These are phyloP conservation scores for Dactylella cylindrospora DNA, from an alignment of 2,329 filamentous ascomycete genomes.

Conservation along the genomic window DNA sequence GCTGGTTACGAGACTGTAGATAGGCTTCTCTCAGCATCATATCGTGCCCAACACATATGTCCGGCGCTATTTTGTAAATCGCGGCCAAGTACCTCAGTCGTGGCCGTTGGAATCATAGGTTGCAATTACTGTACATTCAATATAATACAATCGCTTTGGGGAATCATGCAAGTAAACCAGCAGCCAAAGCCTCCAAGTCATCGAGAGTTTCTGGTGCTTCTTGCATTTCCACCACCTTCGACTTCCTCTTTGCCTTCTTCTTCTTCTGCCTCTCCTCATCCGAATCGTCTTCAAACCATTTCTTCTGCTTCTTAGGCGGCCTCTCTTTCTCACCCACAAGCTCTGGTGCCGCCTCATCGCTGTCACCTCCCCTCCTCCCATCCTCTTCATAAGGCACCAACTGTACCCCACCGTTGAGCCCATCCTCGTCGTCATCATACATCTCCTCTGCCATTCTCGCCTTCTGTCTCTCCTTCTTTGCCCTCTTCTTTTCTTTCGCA, in stretches of 20 bases:
- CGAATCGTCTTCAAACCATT: conserved; percentile 78
- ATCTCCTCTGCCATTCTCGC: conserved; percentile 61
- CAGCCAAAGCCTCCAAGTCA: conserved; percentile 75
- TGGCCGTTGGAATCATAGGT: too few relatives aligned
- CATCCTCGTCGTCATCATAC: conserved; percentile 51
- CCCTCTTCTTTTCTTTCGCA: conserved; percentile 73
- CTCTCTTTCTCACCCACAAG: conserved; percentile 53
- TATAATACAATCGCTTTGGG: neutral
- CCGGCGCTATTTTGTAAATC: too few relatives aligned
- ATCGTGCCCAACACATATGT: neutral
- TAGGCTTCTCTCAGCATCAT: neutral
- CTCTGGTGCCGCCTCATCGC: conserved; percentile 48
- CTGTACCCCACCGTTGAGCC: conserved; percentile 43
- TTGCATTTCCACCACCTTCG: conserved; percentile 56
- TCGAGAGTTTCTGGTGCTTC: conserved; percentile 64
- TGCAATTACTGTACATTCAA: too few relatives aligned
- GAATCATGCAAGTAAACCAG: conserved; percentile 62
- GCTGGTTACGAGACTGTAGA: neutral
- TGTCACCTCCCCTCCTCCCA: conserved; percentile 50
- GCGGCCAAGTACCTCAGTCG: too few relatives aligned
- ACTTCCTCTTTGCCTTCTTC: conserved; percentile 53
- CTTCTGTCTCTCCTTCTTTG: conserved; percentile 74
- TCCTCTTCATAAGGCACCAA: conserved; percentile 45
- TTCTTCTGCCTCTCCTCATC: conserved; percentile 58
- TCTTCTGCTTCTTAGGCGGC: conserved; percentile 64